phyloP scores from a whole-genome alignment of 768 basidiomycete species.

The Stropharia rugosoannulata region DNA sequence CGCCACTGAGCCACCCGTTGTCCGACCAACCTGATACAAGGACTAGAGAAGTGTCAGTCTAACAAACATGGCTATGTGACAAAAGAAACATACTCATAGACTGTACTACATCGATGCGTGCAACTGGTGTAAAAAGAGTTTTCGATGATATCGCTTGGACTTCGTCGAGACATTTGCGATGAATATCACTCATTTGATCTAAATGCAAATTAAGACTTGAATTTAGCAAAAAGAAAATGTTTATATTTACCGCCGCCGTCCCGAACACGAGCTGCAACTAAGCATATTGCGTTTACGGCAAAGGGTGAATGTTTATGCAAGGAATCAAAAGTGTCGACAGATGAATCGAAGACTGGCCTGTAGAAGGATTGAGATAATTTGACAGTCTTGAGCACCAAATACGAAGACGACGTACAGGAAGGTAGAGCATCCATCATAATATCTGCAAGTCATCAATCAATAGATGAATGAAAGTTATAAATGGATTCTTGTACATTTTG shows the following conservation, averaged over 20 bases:
- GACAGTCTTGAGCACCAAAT: background rate
- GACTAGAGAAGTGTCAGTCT: conserved; percentile 40
- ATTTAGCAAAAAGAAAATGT: background rate
- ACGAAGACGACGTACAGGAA: conserved; percentile 20
- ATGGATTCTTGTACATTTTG: conserved; percentile 57
- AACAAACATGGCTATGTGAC: too few relatives aligned
- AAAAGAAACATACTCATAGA: conserved; percentile 73
- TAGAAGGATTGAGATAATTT: background rate
- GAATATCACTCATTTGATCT: conserved; percentile 77
- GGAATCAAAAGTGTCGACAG: conserved; percentile 81
- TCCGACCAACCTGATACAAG: conserved; percentile 94
- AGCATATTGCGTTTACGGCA: conserved; percentile 89
- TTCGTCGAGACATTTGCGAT: conserved; percentile 74
- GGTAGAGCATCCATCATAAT: conserved; percentile 88
- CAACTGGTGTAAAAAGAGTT: conserved; percentile 84
- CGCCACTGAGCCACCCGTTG: conserved; percentile 93
- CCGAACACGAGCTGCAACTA: conserved; percentile 88
- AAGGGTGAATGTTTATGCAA: conserved; percentile 90
- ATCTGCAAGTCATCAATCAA: conserved; percentile 43
- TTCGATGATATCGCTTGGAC: conserved; percentile 84
- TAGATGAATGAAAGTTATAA: background rate
- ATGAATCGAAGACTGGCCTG: conserved; percentile 80
- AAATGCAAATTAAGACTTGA: conserved; percentile 14
- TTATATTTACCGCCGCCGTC: conserved; percentile 77
- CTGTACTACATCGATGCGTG: conserved; percentile 85